Percentiles rank a stretch among this genome's conserved stretches.
Conservation (phyloP, 768 basidiomycete genomes). For the Pleurotus tuber-regium region DNA sequence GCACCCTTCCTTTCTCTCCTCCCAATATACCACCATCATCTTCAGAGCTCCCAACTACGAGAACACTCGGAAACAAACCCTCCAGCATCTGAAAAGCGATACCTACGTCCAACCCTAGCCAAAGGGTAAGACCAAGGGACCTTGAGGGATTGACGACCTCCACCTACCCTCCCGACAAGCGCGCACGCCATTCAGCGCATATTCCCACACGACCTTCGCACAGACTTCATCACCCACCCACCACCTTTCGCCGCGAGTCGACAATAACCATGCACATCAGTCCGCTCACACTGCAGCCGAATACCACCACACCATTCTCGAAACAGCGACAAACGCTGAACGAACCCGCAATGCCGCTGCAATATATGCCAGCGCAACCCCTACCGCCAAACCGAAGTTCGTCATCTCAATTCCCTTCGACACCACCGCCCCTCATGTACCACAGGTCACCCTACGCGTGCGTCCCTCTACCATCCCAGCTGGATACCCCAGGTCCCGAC, state of each 20-base stretch:
- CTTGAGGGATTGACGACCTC: not conserved
- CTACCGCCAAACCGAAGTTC: not conserved
- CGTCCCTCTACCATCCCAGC: not conserved
- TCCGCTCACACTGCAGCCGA: not conserved
- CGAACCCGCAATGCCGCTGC: not conserved
- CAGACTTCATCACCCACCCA: not conserved
- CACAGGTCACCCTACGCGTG: slow-evolving; percentile 2
- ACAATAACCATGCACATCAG: not conserved
- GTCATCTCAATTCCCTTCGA: not conserved
- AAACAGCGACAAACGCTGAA: no score
- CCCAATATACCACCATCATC: not conserved
- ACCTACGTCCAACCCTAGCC: not conserved
- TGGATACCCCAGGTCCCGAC: not conserved
- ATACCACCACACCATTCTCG: no score
- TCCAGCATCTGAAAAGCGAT: not conserved
- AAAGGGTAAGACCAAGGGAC: not conserved
- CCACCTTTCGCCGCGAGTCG: not conserved
- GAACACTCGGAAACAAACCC: not conserved
- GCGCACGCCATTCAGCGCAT: not conserved
- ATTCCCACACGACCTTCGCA: not conserved
- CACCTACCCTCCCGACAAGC: not conserved
- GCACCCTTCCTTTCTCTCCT: not conserved
- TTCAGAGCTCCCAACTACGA: not conserved
- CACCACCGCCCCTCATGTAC: not conserved
- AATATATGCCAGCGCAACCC: no score